Percentiles rank a stretch among this genome's conserved stretches.
phyloP scores from a whole-genome alignment of 1,284 basidiomycete species.

The Tilletia setariae region DNA sequence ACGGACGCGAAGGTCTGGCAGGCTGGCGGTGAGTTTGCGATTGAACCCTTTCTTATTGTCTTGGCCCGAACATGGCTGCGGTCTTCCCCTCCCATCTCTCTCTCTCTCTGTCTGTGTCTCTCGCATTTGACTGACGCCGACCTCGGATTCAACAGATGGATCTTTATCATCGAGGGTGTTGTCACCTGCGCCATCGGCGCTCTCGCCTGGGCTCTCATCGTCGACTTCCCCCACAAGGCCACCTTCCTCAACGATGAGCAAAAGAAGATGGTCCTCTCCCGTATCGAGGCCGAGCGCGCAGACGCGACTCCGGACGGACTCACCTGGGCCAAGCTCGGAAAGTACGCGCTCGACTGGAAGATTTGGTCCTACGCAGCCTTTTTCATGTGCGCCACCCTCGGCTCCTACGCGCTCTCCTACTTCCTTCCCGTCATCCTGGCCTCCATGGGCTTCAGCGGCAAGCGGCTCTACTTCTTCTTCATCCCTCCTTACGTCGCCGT shows the following conservation, averaged over 20 bases:
- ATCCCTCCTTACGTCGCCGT: constrained; percentile 56
- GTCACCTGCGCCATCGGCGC: constrained; percentile 33
- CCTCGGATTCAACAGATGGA: constrained; percentile 34
- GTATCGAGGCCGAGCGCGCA: constrained; percentile 57
- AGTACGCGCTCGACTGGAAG: constrained; percentile 55
- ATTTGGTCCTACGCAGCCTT: constrained; percentile 57
- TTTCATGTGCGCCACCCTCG: constrained; percentile 49
- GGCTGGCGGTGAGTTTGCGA: constrained; percentile 15
- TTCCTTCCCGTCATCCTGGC: constrained; percentile 57
- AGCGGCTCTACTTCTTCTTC: constrained; percentile 43
- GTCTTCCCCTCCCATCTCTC: neutral
- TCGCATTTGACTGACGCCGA: constrained; percentile 34
- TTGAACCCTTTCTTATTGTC: too few species aligned
- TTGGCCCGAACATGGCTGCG: neutral
- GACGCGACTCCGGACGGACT: constrained; percentile 56
- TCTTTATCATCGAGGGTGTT: constrained; percentile 36
- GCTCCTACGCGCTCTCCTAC: constrained; percentile 42
- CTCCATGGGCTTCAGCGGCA: constrained; percentile 53
- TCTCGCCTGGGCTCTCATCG: constrained; percentile 35
- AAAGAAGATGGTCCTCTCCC: constrained; percentile 53
- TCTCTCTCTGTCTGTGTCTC: too few species aligned
- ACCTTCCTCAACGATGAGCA: constrained; percentile 57
- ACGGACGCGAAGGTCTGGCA: constrained; percentile 20
- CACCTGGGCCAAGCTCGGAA: constrained; percentile 50
- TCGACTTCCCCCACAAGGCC: constrained; percentile 58